Conservation (phyloP, 2,329 filamentous ascomycete genomes). For the Talaromyces sp. region DNA sequence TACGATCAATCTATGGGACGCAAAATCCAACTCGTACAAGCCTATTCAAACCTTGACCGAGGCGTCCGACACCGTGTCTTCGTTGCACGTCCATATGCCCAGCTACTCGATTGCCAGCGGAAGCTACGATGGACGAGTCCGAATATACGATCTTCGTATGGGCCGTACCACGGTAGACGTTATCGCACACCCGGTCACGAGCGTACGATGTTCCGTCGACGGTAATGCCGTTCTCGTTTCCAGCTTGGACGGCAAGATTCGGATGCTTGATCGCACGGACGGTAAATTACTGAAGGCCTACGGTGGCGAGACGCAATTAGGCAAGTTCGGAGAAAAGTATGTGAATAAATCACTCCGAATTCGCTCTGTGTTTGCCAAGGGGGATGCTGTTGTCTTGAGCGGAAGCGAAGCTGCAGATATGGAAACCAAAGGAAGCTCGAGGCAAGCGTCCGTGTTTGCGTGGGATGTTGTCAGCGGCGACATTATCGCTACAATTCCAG, state of each 20-base stretch:
- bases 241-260: slow-evolving; percentile 67
- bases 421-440: slow-evolving; percentile 16
- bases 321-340: slow-evolving; percentile 30
- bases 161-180: slow-evolving; percentile 67
- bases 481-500: slow-evolving; percentile 55
- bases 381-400: slow-evolving; percentile 71
- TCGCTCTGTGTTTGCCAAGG: slow-evolving; percentile 67
- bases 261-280: slow-evolving; percentile 72
- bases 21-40: slow-evolving; percentile 36
- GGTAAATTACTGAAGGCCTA: slow-evolving; percentile 72
- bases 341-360: slow-evolving; percentile 68
- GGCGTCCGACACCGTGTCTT: slow-evolving; percentile 39
- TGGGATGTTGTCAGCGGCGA: slow-evolving; percentile 81
- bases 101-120: slow-evolving; percentile 58
- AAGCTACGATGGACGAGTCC: slow-evolving; percentile 77
- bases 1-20: slow-evolving; percentile 41
- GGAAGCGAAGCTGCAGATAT: slow-evolving; percentile 62
- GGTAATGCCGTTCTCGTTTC: slow-evolving; percentile 70
- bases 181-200: slow-evolving; percentile 65
- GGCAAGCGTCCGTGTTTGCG: slow-evolving; percentile 43
- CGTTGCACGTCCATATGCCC: slow-evolving; percentile 35
- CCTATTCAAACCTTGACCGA: slow-evolving; percentile 40
- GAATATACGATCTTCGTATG: slow-evolving; percentile 76
- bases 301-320: slow-evolving; percentile 46
- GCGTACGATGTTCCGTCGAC: slow-evolving; percentile 64